Evolutionary conservation across 805 yeast genomes (phyloP), one percentile per base, ranked within the genome.

Genomic region (Kregervanrija delftensis): DNA sequence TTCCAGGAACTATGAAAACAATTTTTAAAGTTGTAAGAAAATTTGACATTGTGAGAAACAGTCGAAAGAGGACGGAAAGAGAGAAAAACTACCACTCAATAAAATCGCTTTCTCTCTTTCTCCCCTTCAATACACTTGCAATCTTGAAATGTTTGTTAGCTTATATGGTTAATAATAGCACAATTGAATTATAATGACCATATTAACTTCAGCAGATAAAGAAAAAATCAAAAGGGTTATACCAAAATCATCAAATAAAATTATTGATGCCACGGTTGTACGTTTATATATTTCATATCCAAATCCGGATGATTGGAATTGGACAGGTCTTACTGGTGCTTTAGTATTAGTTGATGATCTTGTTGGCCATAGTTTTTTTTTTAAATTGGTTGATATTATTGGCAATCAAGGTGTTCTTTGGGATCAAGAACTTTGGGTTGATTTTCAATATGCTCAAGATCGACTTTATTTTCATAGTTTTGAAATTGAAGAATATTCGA

Each of bases 361-460:
- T 11, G 96, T 93, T 2, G 98, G 98, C 3, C 91, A 91, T 63
- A 88, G 96, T 0, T 89, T 86, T 58, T 93, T 89, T 62, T 71
- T 93, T 39, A 93, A 93, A 61, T 61, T 93, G 43, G 95, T 93
- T 6, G 99, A 93, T 58, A 79, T 91, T 31, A 58, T 71, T 34
- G 96, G 95, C 6, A 76, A 79, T 49, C 70, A 84, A 36, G 98
- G 98, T 33, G 96, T 93, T 0, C 52, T 93, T 0, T 93, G 99
- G 99, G 99, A 93, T 63, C 99, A 93, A 64, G 99, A 93, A 64
- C 65, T 93, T 40, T 91, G 86, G 57, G 81, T 87, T 11, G 83
- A 86, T 56, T 89, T 93, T 63, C 82, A 83, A 54, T 93, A 93
- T 65, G 78, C 86, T 58, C 98, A 93, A 64, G 99, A 93, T 63